These are phyloP conservation scores for Eimeria zaria DNA, from an alignment of 169 alveolate genomes.

Conservation along the genomic window DNA sequence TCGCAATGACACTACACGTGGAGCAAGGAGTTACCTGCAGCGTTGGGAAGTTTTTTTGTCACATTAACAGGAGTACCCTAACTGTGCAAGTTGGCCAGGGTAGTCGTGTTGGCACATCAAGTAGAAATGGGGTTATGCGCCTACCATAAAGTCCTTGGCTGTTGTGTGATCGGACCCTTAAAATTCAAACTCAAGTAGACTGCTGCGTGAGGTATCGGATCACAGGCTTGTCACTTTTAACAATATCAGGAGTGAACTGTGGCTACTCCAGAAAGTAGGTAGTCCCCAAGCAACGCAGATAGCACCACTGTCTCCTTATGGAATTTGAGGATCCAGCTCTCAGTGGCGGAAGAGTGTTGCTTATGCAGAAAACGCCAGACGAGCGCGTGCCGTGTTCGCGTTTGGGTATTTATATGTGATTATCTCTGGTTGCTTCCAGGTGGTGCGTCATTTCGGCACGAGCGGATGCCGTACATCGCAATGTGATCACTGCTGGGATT, in stretches of 20 bases:
- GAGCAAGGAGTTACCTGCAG: background rate
- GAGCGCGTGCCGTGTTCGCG: background rate
- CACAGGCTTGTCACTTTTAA: background rate
- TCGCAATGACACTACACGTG: background rate
- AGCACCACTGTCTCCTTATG: background rate
- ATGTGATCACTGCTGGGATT: background rate
- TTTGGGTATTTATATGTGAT: background rate
- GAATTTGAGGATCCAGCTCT: background rate
- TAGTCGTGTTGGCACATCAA: background rate
- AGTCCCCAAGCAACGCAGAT: background rate
- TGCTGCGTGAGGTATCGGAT: background rate
- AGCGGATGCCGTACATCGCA: background rate
- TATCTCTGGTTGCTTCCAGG: background rate
- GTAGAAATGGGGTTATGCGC: background rate
- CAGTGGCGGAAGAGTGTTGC: background rate
- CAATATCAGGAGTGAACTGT: background rate
- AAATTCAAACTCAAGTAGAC: background rate
- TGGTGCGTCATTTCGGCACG: background rate
- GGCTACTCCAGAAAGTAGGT: background rate
- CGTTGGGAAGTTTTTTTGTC: background rate
- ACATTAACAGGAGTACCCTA: background rate
- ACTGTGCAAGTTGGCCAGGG: background rate
- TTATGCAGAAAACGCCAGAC: background rate
- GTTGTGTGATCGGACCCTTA: background rate
- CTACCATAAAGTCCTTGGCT: background rate